These are phyloP conservation scores for Fusarium gaditjirri DNA, from an alignment of 2,329 filamentous ascomycete genomes.

Conservation along the genomic window DNA sequence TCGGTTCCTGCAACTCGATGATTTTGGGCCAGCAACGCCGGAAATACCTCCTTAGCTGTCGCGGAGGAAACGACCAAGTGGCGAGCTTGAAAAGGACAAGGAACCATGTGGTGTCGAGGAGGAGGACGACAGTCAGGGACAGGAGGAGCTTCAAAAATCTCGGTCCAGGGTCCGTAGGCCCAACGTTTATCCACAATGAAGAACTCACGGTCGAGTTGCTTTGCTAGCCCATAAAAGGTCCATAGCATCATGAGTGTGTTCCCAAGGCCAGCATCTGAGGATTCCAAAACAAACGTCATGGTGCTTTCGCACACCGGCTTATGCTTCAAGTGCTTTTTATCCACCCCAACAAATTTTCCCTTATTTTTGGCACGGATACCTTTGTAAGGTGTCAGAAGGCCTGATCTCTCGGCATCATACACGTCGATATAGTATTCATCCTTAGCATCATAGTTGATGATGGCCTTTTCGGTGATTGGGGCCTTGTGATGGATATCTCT, in stretches of 20 bases:
- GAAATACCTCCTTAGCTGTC: slow-evolving; percentile 73
- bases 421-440: slow-evolving; percentile 81
- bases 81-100: slow-evolving; percentile 79
- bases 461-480: slow-evolving; percentile 56
- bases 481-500: slow-evolving; percentile 56
- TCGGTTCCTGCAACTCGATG: slow-evolving; percentile 40
- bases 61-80: slow-evolving; percentile 80
- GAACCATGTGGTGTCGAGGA: slow-evolving; percentile 78
- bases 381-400: slow-evolving; percentile 60
- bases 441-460: slow-evolving; percentile 65
- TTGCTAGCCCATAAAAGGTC: slow-evolving; percentile 84
- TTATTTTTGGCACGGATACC: slow-evolving; percentile 53
- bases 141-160: slow-evolving; percentile 77
- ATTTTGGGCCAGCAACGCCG: slow-evolving; percentile 58
- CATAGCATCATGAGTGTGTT: slow-evolving; percentile 81
- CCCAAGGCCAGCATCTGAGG: slow-evolving; percentile 78
- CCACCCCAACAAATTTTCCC: slow-evolving; percentile 61
- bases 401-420: slow-evolving; percentile 72
- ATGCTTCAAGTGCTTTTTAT: slow-evolving; percentile 55
- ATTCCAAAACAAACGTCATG: slow-evolving; percentile 82
- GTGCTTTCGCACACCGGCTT: slow-evolving; percentile 73
- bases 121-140: slow-evolving; percentile 74
- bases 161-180: slow-evolving; percentile 80
- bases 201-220: slow-evolving; percentile 78
- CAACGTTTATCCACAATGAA: slow-evolving; percentile 88